Percentiles rank a stretch among this genome's conserved stretches.
These are phyloP conservation scores for Cruciata laevipes DNA, from an alignment of 257 asterid genomes.

Conservation along the genomic window DNA sequence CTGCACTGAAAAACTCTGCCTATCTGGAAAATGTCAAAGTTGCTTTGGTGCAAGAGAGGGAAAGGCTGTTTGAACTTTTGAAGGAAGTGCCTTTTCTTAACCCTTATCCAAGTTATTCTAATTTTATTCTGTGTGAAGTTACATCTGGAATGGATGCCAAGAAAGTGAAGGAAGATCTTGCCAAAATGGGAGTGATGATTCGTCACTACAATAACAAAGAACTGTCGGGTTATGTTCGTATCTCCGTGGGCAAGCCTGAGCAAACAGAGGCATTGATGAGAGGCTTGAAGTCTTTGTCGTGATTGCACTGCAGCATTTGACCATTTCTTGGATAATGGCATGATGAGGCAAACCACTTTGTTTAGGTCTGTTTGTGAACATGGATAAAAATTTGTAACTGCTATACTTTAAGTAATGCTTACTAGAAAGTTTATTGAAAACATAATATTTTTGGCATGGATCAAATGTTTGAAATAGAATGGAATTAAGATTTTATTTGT, in stretches of 20 bases:
- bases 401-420: background rate
- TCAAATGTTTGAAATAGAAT: no score
- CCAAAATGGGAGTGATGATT: slow-evolving; percentile 85
- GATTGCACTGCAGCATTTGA: slow-evolving; percentile 4
- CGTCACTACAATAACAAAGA: slow-evolving; percentile 92
- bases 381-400: slow-evolving; percentile 1
- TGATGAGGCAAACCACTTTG: no score
- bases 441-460: background rate
- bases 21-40: slow-evolving; percentile 93
- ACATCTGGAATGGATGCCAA: slow-evolving; percentile 86
- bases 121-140: slow-evolving; percentile 91
- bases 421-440: background rate
- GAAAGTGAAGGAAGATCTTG: slow-evolving; percentile 93
- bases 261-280: slow-evolving; percentile 75
- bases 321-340: background rate
- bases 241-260: slow-evolving; percentile 93
- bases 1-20: slow-evolving; percentile 68
- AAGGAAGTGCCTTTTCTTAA: slow-evolving; percentile 82
- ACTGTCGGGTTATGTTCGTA: slow-evolving; percentile 74
- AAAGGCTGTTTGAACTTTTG: slow-evolving; percentile 69
- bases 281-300: slow-evolving; percentile 45
- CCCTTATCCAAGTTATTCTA: slow-evolving; percentile 87
- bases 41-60: slow-evolving; percentile 82
- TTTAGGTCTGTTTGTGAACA: background rate
- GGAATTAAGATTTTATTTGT: no score